A percentile compares a stretch with the other conserved stretches of the same genome.
Conservation (phyloP, 2,329 filamentous ascomycete species). For the Neopestalotiopsis sp. region DNA sequence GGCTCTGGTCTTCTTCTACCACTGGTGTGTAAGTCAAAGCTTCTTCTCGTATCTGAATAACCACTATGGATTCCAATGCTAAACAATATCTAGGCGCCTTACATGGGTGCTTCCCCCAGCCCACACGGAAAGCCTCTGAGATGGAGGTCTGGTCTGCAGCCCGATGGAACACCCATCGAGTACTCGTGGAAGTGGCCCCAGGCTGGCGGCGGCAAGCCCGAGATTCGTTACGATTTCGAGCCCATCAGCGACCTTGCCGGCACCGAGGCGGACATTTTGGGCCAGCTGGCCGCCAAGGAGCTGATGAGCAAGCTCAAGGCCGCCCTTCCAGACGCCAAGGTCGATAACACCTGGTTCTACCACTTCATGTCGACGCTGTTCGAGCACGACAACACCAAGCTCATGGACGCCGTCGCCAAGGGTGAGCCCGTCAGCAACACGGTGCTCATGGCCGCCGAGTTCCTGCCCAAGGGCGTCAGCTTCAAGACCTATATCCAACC, state of each 20-base stretch:
- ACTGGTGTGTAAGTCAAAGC: slow-evolving; percentile 18
- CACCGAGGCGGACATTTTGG: slow-evolving; percentile 16
- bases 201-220: not conserved
- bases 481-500: slow-evolving; percentile 21
- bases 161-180: slow-evolving; percentile 21
- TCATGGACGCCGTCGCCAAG: slow-evolving; percentile 10
- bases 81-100: slow-evolving; percentile 12
- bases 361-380: slow-evolving; percentile 22
- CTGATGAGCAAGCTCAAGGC: slow-evolving; percentile 16
- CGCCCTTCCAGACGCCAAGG: slow-evolving; percentile 6
- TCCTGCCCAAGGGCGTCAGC: slow-evolving; percentile 17
- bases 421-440: slow-evolving; percentile 15
- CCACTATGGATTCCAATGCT: not conserved
- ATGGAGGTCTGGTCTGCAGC: slow-evolving; percentile 19
- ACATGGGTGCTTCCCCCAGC: slow-evolving; percentile 20
- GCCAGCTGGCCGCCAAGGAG: slow-evolving; percentile 16
- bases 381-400: slow-evolving; percentile 21
- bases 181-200: slow-evolving; percentile 22
- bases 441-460: slow-evolving; percentile 17
- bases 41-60: not conserved
- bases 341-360: slow-evolving; percentile 19
- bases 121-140: slow-evolving; percentile 7
- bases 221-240: slow-evolving; percentile 20
- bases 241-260: slow-evolving; percentile 18
- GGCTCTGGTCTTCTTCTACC: slow-evolving; percentile 21